A percentile compares a stretch with the other conserved stretches of the same genome.
These are phyloP conservation scores for Verticillium longisporum DNA, from an alignment of 2,329 filamentous ascomycete genomes.

Conservation along the genomic window DNA sequence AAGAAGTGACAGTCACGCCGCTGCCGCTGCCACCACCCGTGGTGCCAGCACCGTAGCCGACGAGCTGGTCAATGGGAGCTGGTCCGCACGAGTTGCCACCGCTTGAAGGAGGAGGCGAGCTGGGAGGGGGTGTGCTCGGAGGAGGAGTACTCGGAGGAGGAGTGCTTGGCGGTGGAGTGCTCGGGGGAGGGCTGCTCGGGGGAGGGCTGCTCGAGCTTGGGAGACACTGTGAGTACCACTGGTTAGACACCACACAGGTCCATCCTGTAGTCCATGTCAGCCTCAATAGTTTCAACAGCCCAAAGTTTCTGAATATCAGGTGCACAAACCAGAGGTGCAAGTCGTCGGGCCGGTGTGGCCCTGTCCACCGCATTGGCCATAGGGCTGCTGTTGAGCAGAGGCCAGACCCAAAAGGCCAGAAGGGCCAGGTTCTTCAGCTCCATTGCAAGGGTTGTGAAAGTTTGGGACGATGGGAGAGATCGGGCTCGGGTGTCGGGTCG, in stretches of 20 bases:
- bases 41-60: slow-evolving; percentile 28
- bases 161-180: background rate
- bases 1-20: slow-evolving; percentile 36
- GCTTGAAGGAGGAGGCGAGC: background rate
- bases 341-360: slow-evolving; percentile 12
- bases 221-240: slow-evolving; percentile 21
- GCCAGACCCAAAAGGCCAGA: background rate
- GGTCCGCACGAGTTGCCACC: slow-evolving; percentile 8
- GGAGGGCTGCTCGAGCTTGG: background rate
- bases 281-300: slow-evolving; percentile 1
- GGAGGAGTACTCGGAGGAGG: background rate
- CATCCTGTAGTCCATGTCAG: slow-evolving; percentile 4
- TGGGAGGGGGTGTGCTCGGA: background rate
- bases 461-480: background rate
- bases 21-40: slow-evolving; percentile 38
- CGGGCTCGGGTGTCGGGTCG: background rate
- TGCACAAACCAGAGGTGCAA: slow-evolving; percentile 11
- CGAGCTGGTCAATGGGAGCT: slow-evolving; percentile 16
- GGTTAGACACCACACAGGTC: slow-evolving; percentile 16
- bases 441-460: background rate
- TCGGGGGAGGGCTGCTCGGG: background rate
- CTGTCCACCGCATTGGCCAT: slow-evolving; percentile 25
- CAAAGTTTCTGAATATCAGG: slow-evolving; percentile 10
- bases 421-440: slow-evolving; percentile 1
- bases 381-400: slow-evolving; percentile 13